Evolutionary conservation across 768 basidiomycete species (phyloP), one percentile per base, ranked within the genome.

Genomic region (Gymnopilus dilepis): DNA sequence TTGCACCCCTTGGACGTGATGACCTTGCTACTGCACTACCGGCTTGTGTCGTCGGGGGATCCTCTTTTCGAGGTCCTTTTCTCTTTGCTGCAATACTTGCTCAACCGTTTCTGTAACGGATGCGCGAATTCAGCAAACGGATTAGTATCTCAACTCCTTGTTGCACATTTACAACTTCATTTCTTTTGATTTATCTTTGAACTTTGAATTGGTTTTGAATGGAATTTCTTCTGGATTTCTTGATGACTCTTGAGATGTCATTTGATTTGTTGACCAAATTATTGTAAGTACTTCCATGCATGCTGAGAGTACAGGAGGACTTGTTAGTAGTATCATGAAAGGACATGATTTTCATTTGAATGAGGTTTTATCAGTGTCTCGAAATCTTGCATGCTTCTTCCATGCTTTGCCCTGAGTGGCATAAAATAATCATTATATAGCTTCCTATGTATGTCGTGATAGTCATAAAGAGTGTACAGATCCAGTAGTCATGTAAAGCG

Each of bases 21-120:
- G 84, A 84, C 82, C 80, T 81, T 79, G 82, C 81, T 69, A 61
- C 70, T 81, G 83, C 83, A 84, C 78, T 82, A 78, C 64, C 60
- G 80, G 84, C 84, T 82, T 80, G 86, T 69, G 86, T 87, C 73
- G 86, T 87, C 83, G 78, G 82, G 84, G 86, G 86, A 85, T 77
- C 62, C 68, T 68, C 28, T 66, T 67, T 66, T 67, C 56, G 24
- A 65, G 64, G 68, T 67, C 60, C 67, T 67, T 67, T 67, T 72
- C 68, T 71, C 67, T 70, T 70, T 71, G 72, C 74, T 73, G 66
- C 30, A 48, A 67, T 65, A 61, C 59, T 68, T 66, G 63, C 55
- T 43, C 56, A 52, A 53, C 9, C 63, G 60, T 68, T 63, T 63
- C 67, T 37, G 67, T 30, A 64, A 67, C 63, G 67, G 38, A 28